Evolutionary conservation across 1,284 basidiomycete species (phyloP).

Genomic region (Termitomyces sp.): DNA sequence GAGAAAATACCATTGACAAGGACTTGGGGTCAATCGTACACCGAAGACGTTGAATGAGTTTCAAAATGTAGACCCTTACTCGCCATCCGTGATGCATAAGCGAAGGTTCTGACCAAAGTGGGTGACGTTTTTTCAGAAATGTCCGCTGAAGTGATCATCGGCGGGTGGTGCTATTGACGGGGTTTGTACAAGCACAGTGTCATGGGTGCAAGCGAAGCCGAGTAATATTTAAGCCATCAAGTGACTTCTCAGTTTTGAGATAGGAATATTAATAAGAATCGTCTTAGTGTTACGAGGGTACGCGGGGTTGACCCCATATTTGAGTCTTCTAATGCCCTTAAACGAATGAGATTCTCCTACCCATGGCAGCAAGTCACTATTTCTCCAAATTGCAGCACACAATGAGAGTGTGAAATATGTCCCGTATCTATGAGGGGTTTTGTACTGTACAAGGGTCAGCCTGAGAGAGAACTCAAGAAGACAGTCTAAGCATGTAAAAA

Average conservation of each 20-base stretch:
- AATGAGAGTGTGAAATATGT: background rate
- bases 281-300: background rate
- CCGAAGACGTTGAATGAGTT: too few relatives aligned
- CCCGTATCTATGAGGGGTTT: too few relatives aligned
- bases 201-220: background rate
- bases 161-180: background rate
- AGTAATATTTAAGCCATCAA: too few relatives aligned
- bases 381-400: background rate
- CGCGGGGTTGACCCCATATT: too few relatives aligned
- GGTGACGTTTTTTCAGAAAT: too few relatives aligned
- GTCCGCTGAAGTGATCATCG: too few relatives aligned
- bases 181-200: background rate
- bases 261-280: background rate
- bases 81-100: too few relatives aligned
- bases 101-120: too few relatives aligned
- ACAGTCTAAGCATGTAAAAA: background rate
- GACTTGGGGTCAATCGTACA: too few relatives aligned
- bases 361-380: background rate
- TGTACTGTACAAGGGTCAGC: too few relatives aligned
- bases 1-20: too few relatives aligned
- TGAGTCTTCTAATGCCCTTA: background rate
- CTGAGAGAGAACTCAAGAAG: background rate
- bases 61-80: too few relatives aligned
- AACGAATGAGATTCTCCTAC: background rate
- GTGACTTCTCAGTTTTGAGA: background rate